These are phyloP conservation scores for Musa itinerans DNA, from an alignment of 176 grass and related monocot species.

Conservation along the genomic window DNA sequence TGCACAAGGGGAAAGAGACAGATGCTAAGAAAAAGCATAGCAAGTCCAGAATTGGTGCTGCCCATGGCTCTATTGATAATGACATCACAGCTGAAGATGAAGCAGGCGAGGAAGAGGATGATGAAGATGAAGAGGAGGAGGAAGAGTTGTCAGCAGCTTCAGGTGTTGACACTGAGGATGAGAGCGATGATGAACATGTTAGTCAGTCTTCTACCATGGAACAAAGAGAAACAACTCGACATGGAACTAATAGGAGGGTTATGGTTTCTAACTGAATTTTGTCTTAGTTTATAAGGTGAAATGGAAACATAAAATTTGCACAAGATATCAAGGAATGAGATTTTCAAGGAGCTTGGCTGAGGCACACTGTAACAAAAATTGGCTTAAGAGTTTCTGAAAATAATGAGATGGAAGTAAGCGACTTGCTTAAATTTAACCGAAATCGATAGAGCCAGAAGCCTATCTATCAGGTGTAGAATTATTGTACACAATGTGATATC, in stretches of 20 bases:
- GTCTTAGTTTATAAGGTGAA: background rate
- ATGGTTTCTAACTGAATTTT: background rate
- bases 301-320: background rate
- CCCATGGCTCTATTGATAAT: conserved; percentile 16
- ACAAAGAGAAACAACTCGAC: no score
- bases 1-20: conserved; percentile 67
- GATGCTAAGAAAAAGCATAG: conserved; percentile 25
- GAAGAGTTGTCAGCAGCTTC: conserved; percentile 26
- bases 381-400: background rate
- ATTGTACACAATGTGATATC: background rate
- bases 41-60: conserved; percentile 13
- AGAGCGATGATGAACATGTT: conserved; percentile 47
- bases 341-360: background rate
- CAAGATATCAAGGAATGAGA: background rate
- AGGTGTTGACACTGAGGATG: conserved; percentile 31
- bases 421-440: background rate
- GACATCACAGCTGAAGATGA: conserved; percentile 13
- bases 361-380: background rate
- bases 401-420: background rate
- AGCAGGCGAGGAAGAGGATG: conserved; percentile 9
- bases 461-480: background rate
- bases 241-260: background rate
- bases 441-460: background rate
- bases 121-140: conserved; percentile 34
- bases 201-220: background rate